Conservation (phyloP, 1,284 basidiomycete genomes). For the Trichosporon faecale region DNA sequence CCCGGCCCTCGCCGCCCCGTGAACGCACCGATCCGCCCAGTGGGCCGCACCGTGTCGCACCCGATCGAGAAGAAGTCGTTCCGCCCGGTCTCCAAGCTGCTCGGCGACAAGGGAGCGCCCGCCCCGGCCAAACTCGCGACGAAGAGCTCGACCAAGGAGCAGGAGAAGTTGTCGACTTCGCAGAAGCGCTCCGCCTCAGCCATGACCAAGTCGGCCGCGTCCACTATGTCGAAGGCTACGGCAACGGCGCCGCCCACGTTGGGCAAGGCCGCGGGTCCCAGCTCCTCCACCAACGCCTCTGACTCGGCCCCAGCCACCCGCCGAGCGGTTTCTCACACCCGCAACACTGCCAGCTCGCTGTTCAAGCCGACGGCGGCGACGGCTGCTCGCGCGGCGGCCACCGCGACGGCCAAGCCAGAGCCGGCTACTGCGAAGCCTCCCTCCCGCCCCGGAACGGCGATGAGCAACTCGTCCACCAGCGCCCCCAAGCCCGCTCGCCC, state of each 20-base stretch:
- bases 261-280: neutral
- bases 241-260: slow-evolving; percentile 8
- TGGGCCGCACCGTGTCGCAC: neutral
- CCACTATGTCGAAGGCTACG: neutral
- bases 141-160: neutral
- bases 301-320: neutral
- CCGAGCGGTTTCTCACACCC: neutral
- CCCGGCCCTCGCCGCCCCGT: neutral
- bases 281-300: neutral
- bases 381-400: slow-evolving; percentile 21
- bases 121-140: slow-evolving; percentile 21
- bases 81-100: slow-evolving; percentile 15
- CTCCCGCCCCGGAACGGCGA: slow-evolving; percentile 1
- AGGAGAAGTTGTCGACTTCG: neutral
- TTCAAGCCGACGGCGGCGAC: slow-evolving; percentile 26
- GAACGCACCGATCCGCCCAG: neutral
- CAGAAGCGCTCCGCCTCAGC: slow-evolving; percentile 1
- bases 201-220: neutral
- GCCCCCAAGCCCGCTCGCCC: neutral
- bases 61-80: slow-evolving; percentile 23
- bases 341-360: slow-evolving; percentile 8
- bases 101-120: slow-evolving; percentile 18
- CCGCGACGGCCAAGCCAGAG: neutral
- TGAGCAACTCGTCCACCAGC: neutral
- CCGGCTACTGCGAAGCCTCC: neutral